Conservation (phyloP, 2,329 filamentous ascomycete genomes). For the Cladosporium phlei region DNA sequence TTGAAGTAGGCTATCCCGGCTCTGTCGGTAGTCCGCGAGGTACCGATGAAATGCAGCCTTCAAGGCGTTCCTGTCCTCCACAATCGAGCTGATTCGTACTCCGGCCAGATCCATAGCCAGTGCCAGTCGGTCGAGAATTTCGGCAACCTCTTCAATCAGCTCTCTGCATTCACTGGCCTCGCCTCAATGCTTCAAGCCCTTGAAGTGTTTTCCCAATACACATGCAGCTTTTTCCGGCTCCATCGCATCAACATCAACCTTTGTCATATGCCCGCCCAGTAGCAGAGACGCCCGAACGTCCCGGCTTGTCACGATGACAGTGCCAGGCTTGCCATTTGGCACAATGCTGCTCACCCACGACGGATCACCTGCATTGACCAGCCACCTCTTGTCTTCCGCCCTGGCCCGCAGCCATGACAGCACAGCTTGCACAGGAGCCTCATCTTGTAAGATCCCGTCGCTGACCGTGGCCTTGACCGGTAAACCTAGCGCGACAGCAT, state of each 20-base stretch:
- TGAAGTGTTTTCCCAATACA: not conserved
- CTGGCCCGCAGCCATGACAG: not conserved
- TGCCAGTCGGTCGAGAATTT: not conserved
- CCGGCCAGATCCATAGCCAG: not conserved
- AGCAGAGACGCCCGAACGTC: not conserved
- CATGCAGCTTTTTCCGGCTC: not conserved
- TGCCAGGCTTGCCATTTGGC: not conserved
- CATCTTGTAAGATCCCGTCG: not conserved
- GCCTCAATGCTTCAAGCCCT: not conserved
- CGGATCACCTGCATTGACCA: not conserved
- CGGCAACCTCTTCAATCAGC: not conserved
- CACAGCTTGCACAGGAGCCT: not conserved
- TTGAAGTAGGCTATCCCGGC: not conserved
- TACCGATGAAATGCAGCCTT: not conserved
- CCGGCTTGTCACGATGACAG: not conserved
- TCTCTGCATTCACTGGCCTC: not conserved
- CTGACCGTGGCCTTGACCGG: not conserved
- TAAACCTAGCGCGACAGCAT: not conserved
- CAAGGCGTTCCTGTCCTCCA: not conserved
- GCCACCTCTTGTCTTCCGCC: not conserved
- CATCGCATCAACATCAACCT: not conserved
- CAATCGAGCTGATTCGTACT: not conserved
- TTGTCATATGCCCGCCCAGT: not conserved
- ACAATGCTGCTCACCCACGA: not conserved
- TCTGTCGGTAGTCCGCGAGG: not conserved